These are phyloP conservation scores for Penicillium antarcticum DNA, from an alignment of 495 filamentous ascomycete genomes.

Conservation along the genomic window DNA sequence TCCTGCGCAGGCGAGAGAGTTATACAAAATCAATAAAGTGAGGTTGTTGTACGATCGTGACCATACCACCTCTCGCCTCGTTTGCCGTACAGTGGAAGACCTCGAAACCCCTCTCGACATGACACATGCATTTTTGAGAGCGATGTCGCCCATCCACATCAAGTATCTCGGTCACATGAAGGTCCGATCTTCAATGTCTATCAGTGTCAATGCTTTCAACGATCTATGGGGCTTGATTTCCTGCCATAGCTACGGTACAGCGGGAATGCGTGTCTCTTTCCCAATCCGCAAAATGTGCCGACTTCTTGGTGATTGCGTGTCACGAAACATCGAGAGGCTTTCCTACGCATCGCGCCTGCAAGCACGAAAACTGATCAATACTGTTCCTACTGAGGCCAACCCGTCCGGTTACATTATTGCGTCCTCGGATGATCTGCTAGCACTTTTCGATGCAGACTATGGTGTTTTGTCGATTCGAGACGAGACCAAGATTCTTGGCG, in stretches of 20 bases:
- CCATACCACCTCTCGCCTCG: slow-evolving; percentile 61
- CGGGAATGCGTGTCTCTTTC: slow-evolving; percentile 86
- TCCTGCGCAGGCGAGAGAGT: slow-evolving; percentile 73
- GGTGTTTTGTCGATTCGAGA: slow-evolving; percentile 81
- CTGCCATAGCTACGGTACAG: slow-evolving; percentile 79
- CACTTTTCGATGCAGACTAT: slow-evolving; percentile 85
- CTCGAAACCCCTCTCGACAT: slow-evolving; percentile 78
- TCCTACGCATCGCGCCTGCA: slow-evolving; percentile 84
- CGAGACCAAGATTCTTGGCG: slow-evolving; percentile 84
- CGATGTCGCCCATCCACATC: slow-evolving; percentile 82
- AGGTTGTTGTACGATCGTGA: slow-evolving; percentile 39
- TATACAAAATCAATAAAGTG: slow-evolving; percentile 64
- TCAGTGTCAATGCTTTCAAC: slow-evolving; percentile 81
- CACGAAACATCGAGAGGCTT: slow-evolving; percentile 83
- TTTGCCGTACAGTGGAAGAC: slow-evolving; percentile 75
- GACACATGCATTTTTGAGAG: slow-evolving; percentile 79
- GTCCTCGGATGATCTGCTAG: slow-evolving; percentile 81
- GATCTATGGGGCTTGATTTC: slow-evolving; percentile 89
- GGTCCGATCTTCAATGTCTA: slow-evolving; percentile 89
- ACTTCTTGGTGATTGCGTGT: slow-evolving; percentile 83
- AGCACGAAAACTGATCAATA: slow-evolving; percentile 38
- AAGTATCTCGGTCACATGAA: slow-evolving; percentile 92
- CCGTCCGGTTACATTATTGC: slow-evolving; percentile 92
- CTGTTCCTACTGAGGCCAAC: slow-evolving; percentile 72
- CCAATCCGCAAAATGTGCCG: slow-evolving; percentile 92